Evolutionary conservation across 371 early-diverging fungal species (phyloP).

Genomic region (Amoeboradix gromovi): DNA sequence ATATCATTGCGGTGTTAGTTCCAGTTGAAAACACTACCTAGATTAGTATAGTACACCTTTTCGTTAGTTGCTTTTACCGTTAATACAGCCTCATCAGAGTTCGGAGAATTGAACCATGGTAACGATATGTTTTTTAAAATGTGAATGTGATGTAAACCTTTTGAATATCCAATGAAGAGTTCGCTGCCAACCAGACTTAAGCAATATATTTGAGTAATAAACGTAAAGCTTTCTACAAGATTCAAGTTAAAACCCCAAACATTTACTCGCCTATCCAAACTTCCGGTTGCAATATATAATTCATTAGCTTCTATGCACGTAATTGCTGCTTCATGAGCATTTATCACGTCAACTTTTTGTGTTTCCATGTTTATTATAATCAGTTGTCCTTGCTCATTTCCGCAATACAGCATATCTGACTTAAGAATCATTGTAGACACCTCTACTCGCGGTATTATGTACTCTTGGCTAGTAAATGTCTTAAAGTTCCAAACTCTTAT

Average conservation of each 20-base stretch:
- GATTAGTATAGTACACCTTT: background rate
- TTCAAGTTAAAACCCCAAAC: background rate
- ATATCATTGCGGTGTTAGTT: background rate
- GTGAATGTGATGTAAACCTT: background rate
- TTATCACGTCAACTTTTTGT: background rate
- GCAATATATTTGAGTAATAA: background rate
- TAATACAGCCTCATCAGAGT: background rate
- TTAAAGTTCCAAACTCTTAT: background rate
- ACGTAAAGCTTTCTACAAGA: background rate
- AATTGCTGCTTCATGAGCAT: background rate
- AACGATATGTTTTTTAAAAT: background rate
- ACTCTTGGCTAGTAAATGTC: background rate
- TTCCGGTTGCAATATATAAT: background rate
- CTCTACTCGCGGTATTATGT: background rate
- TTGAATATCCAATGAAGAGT: background rate
- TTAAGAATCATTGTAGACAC: background rate
- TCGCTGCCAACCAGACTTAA: background rate
- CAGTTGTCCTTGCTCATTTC: background rate
- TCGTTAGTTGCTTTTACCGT: background rate
- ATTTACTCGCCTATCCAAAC: background rate
- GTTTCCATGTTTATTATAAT: background rate
- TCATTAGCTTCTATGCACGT: background rate
- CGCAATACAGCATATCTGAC: background rate
- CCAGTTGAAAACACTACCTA: background rate
- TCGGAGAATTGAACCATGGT: too few species aligned